Conservation (phyloP, 2,329 filamentous ascomycete species). For the Cercospora beticola region DNA sequence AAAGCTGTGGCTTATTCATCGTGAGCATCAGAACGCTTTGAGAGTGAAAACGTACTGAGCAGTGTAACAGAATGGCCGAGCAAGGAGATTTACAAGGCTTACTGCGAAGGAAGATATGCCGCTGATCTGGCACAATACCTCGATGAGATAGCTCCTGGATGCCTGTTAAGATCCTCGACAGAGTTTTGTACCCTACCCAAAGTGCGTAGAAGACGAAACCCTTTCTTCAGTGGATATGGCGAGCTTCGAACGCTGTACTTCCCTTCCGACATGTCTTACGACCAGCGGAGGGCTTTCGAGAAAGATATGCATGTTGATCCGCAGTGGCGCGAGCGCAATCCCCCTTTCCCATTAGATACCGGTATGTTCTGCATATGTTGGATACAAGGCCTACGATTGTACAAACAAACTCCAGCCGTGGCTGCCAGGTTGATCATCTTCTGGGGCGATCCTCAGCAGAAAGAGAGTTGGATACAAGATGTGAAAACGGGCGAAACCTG, state of each 20-base stretch:
- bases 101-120: neutral
- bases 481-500: too few relatives aligned
- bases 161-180: neutral
- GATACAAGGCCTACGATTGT: neutral
- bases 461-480: too few relatives aligned
- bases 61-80: neutral
- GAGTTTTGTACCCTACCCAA: neutral
- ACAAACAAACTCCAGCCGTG: neutral
- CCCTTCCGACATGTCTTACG: neutral
- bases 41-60: too few relatives aligned
- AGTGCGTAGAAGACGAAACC: neutral
- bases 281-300: neutral
- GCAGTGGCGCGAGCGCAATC: neutral
- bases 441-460: neutral
- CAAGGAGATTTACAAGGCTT: neutral
- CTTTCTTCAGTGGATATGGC: neutral
- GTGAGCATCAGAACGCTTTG: neutral
- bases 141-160: neutral
- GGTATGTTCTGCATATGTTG: neutral
- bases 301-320: neutral
- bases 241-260: neutral
- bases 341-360: neutral
- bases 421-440: neutral
- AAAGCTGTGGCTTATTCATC: neutral
- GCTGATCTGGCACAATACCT: neutral